Evolutionary conservation across 2,329 filamentous ascomycete genomes (phyloP).

Genomic region (Colletotrichum lini): DNA sequence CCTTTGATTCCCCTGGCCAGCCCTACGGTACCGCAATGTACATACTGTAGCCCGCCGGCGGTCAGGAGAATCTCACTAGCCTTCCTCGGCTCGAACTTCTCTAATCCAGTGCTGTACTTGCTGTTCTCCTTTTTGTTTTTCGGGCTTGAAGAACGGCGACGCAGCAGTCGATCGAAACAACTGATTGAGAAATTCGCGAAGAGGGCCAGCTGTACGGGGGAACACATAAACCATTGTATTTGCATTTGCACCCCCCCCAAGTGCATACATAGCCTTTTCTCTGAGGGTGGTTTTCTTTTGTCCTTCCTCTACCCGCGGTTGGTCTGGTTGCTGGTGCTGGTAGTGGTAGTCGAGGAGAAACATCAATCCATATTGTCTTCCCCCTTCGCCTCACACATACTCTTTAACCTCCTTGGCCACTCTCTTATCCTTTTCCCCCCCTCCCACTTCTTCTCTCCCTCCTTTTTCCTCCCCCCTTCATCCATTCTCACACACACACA

Average conservation of each 20-base stretch:
- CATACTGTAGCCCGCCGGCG: conserved; percentile 8
- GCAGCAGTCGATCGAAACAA: conserved; percentile 15
- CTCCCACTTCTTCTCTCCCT: conserved; percentile 13
- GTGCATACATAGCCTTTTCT: background rate
- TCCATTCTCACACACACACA: background rate
- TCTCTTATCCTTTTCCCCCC: conserved; percentile 14
- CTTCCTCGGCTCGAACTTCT: background rate
- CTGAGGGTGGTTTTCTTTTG: too few relatives aligned
- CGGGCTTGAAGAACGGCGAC: background rate
- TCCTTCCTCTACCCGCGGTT: conserved; percentile 3
- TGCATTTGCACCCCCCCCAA: conserved; percentile 12
- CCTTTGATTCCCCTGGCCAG: background rate
- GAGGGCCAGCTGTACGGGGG: conserved; percentile 22
- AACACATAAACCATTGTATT: conserved; percentile 4
- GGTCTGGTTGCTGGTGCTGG: conserved; percentile 12
- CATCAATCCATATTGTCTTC: conserved; percentile 3
- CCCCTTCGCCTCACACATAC: conserved; percentile 6
- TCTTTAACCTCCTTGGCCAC: conserved; percentile 28
- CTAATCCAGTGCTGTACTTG: conserved; percentile 1
- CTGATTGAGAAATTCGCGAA: background rate
- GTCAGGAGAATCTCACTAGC: conserved; percentile 11
- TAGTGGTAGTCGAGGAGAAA: conserved; percentile 12
- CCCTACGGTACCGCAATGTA: background rate
- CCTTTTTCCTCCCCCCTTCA: conserved; percentile 7
- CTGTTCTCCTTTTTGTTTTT: background rate